Conservation (phyloP, 1,284 basidiomycete genomes). For the Rhodotorula sp. region DNA sequence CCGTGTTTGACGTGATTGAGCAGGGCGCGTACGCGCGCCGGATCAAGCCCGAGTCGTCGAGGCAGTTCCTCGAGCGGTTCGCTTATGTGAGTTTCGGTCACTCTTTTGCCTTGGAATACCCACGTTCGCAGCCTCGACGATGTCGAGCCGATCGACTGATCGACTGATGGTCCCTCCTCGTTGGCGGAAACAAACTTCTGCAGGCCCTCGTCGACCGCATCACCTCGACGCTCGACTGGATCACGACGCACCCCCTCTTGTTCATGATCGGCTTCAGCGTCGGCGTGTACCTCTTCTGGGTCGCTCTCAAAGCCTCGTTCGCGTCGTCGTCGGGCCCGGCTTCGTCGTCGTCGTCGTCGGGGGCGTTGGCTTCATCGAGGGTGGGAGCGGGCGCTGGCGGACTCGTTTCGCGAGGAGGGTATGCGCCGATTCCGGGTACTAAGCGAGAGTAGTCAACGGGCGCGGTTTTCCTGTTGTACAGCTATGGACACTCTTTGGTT, state of each 20-base stretch:
- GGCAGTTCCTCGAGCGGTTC: conserved; percentile 48
- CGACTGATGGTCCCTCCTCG: conserved; percentile 37
- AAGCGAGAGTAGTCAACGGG: neutral
- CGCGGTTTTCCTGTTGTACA: neutral
- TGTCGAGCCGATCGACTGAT: neutral
- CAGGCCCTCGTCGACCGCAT: conserved; percentile 4
- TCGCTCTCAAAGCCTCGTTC: neutral
- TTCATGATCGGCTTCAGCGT: conserved; percentile 44
- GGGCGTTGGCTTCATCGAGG: neutral
- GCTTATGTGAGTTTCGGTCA: conserved; percentile 41
- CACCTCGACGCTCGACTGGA: conserved; percentile 14
- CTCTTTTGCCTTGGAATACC: too few species aligned
- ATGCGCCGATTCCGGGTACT: neutral
- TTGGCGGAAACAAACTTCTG: too few species aligned
- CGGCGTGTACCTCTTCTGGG: conserved; percentile 44
- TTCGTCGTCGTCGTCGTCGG: neutral
- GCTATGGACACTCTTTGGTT: too few species aligned
- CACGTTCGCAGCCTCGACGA: neutral
- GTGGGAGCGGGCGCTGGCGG: neutral
- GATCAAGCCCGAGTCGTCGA: conserved; percentile 56
- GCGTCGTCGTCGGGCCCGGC: neutral
- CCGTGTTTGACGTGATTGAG: conserved; percentile 69
- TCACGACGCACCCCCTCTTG: conserved; percentile 48
- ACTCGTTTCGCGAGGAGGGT: conserved; percentile 1
- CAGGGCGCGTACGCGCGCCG: conserved; percentile 60